Evolutionary conservation across 306 rosid genomes (phyloP), one percentile per base, ranked within the genome.

Genomic region (Quercus dentata): DNA sequence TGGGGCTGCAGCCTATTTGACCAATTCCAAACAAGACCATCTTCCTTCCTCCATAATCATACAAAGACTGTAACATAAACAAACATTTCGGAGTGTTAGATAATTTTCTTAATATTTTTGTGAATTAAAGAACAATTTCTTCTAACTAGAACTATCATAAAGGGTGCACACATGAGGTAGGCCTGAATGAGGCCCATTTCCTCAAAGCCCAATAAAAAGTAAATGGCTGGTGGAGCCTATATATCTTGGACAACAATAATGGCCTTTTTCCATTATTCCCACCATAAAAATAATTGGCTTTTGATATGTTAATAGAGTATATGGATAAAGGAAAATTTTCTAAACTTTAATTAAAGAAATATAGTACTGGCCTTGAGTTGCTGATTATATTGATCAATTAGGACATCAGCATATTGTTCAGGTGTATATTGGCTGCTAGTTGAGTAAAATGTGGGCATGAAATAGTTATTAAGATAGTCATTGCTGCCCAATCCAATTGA

Each of bases 391-490:
- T 86, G 86, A 77, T 90, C 90, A 51, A 93, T 69, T 51, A 95
- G 98, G 44, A 69, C 85, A 83, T 84, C 33, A 68, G 99, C 92
- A 78, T 87, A 95, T 20, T 93, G 79, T 10, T 89, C 91, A 6
- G 97, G 89, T 25, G 27, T 88, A 74, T 13, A 95, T 6, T 79
- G 93, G 51, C 71, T 81, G 83, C 98, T 79, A 31, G 83, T 86
- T 44, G 87, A 70, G 87, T 95, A 95, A 56, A 77, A 62, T 41
- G 58, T 78, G 28, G 99, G 99, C 97, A 93, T 91, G 90, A 95
- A 95, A 79, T 95, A 95, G 87, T 95, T 95, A 91, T 95, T 95
- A 5, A 95, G 96, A 82, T 95, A 95, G 83, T 95, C 98, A 52
- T 95, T 95, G 88, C 98, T 95, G 52, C 99, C 99, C 83, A 95